These are phyloP conservation scores for Quercus glauca DNA, from an alignment of 306 rosid species.

Conservation along the genomic window DNA sequence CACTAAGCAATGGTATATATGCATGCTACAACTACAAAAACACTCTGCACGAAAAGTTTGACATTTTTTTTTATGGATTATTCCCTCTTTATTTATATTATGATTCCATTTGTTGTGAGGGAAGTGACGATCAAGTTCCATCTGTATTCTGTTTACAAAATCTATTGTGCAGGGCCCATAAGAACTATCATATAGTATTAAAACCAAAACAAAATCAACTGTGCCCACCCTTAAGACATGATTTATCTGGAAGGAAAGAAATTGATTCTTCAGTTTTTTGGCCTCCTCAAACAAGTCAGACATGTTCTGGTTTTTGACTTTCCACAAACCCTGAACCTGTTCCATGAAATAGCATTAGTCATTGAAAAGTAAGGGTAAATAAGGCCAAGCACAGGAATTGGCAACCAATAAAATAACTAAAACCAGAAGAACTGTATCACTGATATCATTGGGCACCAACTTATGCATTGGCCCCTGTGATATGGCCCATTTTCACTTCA, in stretches of 20 bases:
- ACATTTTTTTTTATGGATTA: not conserved
- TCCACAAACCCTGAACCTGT: constrained; percentile 91
- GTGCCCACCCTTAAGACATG: constrained; percentile 86
- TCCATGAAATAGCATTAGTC: constrained; percentile 24
- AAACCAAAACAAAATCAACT: constrained; percentile 8
- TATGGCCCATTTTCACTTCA: not conserved
- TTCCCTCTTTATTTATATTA: not conserved
- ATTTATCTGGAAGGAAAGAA: constrained; percentile 65
- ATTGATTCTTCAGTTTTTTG: constrained; percentile 62
- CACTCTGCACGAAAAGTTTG: not conserved
- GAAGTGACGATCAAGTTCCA: not conserved
- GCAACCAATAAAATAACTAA: not conserved
- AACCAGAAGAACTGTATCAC: not conserved
- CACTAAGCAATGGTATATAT: not conserved
- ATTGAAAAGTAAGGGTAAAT: constrained; percentile 16
- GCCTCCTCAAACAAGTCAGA: constrained; percentile 58
- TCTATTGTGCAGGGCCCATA: not conserved
- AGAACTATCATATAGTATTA: not conserved
- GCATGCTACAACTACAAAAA: not conserved
- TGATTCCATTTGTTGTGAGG: not conserved
- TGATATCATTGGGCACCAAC: not conserved
- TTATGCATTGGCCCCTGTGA: not conserved
- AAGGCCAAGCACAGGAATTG: not conserved
- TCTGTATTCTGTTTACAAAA: not conserved
- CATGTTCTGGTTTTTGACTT: constrained; percentile 62